Conservation (phyloP, 2,329 filamentous ascomycete species). For the Tolypocladium cylindrosporum region DNA sequence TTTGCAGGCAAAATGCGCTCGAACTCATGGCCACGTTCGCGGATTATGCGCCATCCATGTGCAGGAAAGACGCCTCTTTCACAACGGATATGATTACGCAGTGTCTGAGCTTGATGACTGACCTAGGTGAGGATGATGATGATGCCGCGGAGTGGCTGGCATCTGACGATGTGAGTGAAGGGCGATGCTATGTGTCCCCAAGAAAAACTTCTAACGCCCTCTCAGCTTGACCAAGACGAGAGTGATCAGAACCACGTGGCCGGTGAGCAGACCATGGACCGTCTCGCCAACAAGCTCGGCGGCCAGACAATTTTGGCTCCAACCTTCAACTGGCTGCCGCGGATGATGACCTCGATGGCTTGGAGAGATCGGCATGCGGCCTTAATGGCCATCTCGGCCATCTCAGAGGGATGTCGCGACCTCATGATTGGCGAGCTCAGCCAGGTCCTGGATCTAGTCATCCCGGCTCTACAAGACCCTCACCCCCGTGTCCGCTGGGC, state of each 20-base stretch:
- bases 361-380: constrained; percentile 96
- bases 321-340: constrained; percentile 92
- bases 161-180: constrained; percentile 67
- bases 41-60: constrained; percentile 88
- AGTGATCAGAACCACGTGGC: constrained; percentile 96
- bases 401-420: constrained; percentile 92
- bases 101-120: constrained; percentile 95
- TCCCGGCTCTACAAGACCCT: constrained; percentile 78
- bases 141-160: constrained; percentile 90
- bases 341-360: constrained; percentile 91
- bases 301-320: constrained; percentile 86
- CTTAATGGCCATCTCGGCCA: constrained; percentile 97
- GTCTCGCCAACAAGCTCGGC: constrained; percentile 91
- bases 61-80: constrained; percentile 86
- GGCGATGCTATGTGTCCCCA: neutral
- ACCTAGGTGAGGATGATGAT: constrained; percentile 88
- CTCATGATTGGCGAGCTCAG: constrained; percentile 92
- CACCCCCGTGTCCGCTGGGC: constrained; percentile 95
- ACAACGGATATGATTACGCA: constrained; percentile 97
- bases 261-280: constrained; percentile 97
- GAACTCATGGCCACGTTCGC: constrained; percentile 98
- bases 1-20: constrained; percentile 85
- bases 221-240: constrained; percentile 80
- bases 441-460: constrained; percentile 89
- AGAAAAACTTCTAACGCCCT: constrained; percentile 14